These are phyloP conservation scores for Gnomoniopsis smithogilvyi DNA, from an alignment of 2,329 filamentous ascomycete species.

Conservation along the genomic window DNA sequence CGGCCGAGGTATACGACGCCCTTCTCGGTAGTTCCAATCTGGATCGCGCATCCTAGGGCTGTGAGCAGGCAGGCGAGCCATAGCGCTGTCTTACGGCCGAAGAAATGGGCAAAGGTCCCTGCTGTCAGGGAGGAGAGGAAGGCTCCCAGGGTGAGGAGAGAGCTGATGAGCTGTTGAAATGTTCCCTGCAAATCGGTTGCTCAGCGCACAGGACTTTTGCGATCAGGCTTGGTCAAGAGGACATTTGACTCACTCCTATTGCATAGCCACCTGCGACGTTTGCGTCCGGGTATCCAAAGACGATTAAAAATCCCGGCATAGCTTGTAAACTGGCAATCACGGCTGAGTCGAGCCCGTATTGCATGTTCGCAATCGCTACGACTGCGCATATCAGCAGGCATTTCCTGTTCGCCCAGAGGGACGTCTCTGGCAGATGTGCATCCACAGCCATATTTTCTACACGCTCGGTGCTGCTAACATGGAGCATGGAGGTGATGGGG, in stretches of 20 bases:
- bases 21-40: conserved; percentile 38
- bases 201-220: conserved; percentile 22
- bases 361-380: conserved; percentile 47
- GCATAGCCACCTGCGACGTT: conserved; percentile 32
- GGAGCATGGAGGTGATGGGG: neutral
- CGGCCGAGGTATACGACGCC: conserved; percentile 43
- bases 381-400: conserved; percentile 43
- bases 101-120: conserved; percentile 43
- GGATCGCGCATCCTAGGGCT: conserved; percentile 38
- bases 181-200: conserved; percentile 31
- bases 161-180: conserved; percentile 51
- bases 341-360: conserved; percentile 49
- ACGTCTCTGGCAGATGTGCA: conserved; percentile 28
- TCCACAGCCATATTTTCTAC: conserved; percentile 19
- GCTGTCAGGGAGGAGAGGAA: conserved; percentile 47
- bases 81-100: conserved; percentile 42
- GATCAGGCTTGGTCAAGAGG: neutral
- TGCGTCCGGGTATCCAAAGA: conserved; percentile 46
- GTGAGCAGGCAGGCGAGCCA: conserved; percentile 47
- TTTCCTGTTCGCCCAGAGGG: conserved; percentile 38
- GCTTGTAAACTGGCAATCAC: conserved; percentile 43
- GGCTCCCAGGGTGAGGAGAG: conserved; percentile 46
- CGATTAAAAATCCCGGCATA: conserved; percentile 48
- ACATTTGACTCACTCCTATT: conserved; percentile 32
- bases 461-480: neutral